A percentile compares a stretch with the other conserved stretches of the same genome.
phyloP scores from a whole-genome alignment of 1,284 basidiomycete genomes.

The Ganoderma resinaceum region DNA sequence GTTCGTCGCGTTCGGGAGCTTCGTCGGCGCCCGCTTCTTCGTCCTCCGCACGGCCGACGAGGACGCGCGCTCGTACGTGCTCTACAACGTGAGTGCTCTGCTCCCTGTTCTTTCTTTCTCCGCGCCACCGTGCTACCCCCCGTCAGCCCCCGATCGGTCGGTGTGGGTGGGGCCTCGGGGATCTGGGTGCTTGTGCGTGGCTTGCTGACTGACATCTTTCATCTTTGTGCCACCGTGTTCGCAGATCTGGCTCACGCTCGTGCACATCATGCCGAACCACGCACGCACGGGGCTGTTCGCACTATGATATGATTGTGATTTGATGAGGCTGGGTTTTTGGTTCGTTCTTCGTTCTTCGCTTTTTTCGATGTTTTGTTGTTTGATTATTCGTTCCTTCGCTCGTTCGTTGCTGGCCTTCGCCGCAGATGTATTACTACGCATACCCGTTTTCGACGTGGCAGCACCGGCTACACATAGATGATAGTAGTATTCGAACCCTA shows the following conservation, averaged over 20 bases:
- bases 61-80: conserved; percentile 37
- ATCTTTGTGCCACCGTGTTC: neutral
- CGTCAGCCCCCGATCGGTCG: no score
- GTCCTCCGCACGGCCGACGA: conserved; percentile 24
- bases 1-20: conserved; percentile 35
- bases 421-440: neutral
- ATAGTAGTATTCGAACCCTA: neutral
- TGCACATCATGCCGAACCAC: conserved; percentile 14
- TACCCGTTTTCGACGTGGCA: neutral
- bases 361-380: neutral
- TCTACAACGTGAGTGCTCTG: conserved; percentile 38
- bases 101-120: no score
- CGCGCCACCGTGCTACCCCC: no score
- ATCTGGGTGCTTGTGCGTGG: no score
- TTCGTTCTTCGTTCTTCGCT: neutral
- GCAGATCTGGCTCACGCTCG: conserved; percentile 17
- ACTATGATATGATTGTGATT: conserved; percentile 2
- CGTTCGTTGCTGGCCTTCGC: neutral
- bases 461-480: neutral
- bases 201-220: neutral
- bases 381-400: neutral
- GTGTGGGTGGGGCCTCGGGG: no score
- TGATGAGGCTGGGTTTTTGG: neutral
- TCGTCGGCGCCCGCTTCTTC: conserved; percentile 38
- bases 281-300: conserved; percentile 6